A percentile compares a stretch with the other conserved stretches of the same genome.
Evolutionary conservation across 441 rosid genomes (phyloP).

Genomic region (Euphorbia celastroides): DNA sequence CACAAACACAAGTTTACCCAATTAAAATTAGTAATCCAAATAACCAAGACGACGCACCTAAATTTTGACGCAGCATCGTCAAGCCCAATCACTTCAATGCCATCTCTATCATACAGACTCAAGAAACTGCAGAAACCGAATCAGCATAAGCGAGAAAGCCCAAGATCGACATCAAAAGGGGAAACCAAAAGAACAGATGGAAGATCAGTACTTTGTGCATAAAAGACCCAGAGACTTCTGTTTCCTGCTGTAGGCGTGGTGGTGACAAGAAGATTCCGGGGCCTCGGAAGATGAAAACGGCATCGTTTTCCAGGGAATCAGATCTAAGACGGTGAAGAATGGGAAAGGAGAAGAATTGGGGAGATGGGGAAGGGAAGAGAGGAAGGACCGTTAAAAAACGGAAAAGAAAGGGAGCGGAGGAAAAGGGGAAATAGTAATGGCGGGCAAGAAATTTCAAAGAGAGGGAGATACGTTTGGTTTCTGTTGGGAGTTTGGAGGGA

Average conservation of each 20-base stretch:
- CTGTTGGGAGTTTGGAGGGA: not conserved
- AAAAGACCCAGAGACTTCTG: constrained; percentile 76
- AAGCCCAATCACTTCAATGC: constrained; percentile 50
- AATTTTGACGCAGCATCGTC: constrained; percentile 59
- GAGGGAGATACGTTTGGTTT: not conserved
- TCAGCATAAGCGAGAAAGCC: not conserved
- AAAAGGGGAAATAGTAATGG: not conserved
- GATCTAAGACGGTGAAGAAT: not conserved
- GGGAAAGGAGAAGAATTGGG: not conserved
- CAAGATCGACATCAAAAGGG: not conserved
- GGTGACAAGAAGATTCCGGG: constrained; percentile 18
- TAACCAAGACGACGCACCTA: constrained; percentile 39
- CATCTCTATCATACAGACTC: constrained; percentile 48
- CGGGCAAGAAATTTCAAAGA: constrained; percentile 14
- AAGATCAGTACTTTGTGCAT: constrained; percentile 50
- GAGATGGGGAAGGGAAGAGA: not conserved
- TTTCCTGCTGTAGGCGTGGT: constrained; percentile 49
- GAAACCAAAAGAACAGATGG: not conserved
- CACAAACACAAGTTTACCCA: not conserved
- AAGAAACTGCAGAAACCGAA: constrained; percentile 41
- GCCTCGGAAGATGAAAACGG: not conserved
- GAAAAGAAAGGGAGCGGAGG: not conserved
- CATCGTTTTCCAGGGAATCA: not conserved
- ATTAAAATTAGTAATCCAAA: not conserved
- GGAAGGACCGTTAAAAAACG: constrained; percentile 3